These are phyloP conservation scores for Steccherinum ochraceum DNA, from an alignment of 768 basidiomycete genomes.

Conservation along the genomic window DNA sequence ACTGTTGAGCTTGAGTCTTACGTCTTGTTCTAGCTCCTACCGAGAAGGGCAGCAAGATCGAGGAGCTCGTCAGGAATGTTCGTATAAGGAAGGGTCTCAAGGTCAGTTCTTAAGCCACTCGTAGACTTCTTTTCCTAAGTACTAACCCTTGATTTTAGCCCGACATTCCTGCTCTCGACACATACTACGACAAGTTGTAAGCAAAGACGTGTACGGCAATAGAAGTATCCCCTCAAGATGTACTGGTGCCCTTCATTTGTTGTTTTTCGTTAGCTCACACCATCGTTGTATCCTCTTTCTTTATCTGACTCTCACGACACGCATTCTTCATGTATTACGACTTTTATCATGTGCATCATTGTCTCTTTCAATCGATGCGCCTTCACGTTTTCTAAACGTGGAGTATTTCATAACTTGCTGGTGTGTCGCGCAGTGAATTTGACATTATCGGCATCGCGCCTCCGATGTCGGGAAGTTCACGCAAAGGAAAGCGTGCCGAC, in stretches of 20 bases:
- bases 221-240: constrained; percentile 18
- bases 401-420: no score
- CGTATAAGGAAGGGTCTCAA: constrained; percentile 95
- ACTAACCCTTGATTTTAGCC: constrained; percentile 38
- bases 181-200: constrained; percentile 83
- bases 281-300: constrained; percentile 15
- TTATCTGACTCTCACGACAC: constrained; percentile 10
- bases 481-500: no score
- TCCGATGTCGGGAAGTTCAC: no score
- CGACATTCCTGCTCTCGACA: constrained; percentile 82
- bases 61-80: constrained; percentile 76
- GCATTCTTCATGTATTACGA: constrained; percentile 15
- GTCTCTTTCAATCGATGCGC: no score
- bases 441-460: no score
- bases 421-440: no score
- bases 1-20: not conserved
- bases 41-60: constrained; percentile 89
- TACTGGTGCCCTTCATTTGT: constrained; percentile 14
- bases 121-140: not conserved
- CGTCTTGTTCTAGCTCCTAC: constrained; percentile 48
- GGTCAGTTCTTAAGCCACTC: constrained; percentile 45
- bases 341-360: constrained; percentile 9
- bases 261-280: constrained; percentile 8
- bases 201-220: constrained; percentile 16
- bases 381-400: no score